Evolutionary conservation across 352 stramenopile genomes (phyloP).

Genomic region (Phytophthora sp.): DNA sequence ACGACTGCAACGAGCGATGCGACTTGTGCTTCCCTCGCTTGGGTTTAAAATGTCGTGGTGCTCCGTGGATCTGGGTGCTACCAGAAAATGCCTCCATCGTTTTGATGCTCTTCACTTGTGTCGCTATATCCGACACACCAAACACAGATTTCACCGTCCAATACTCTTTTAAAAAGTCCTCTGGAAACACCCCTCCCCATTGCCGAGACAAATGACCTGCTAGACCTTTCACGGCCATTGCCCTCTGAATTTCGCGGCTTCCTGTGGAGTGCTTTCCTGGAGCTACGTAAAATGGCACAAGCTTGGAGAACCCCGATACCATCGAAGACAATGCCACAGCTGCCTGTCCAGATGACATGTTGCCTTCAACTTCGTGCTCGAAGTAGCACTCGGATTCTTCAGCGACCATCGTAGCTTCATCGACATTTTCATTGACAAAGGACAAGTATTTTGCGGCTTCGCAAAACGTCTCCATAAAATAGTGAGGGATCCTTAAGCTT

Average conservation of each 20-base stretch:
- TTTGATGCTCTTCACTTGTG: constrained; percentile 30
- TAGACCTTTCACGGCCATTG: constrained; percentile 69
- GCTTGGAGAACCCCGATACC: constrained; percentile 45
- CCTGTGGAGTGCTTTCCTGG: constrained; percentile 17
- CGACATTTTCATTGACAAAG: constrained; percentile 76
- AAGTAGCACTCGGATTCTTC: constrained; percentile 48
- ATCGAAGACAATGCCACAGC: constrained; percentile 64
- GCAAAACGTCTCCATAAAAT: constrained; percentile 73
- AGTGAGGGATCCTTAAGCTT: constrained; percentile 67
- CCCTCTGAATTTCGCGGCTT: constrained; percentile 33
- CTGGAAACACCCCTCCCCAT: constrained; percentile 51
- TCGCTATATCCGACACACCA: constrained; percentile 24
- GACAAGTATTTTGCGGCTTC: constrained; percentile 73
- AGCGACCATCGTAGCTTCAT: constrained; percentile 50
- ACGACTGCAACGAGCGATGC: constrained; percentile 14
- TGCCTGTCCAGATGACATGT: constrained; percentile 53
- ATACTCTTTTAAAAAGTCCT: constrained; percentile 80
- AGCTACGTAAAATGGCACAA: constrained; percentile 48
- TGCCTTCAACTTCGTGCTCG: constrained; percentile 68
- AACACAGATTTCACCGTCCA: constrained; percentile 73
- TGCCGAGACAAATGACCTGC: constrained; percentile 61
- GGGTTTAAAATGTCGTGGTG: background rate
- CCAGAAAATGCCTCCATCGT: constrained; percentile 54
- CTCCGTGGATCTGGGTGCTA: constrained; percentile 1
- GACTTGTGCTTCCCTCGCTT: constrained; percentile 11